Conservation (phyloP, 768 basidiomycete genomes). For the Russula vinacea region DNA sequence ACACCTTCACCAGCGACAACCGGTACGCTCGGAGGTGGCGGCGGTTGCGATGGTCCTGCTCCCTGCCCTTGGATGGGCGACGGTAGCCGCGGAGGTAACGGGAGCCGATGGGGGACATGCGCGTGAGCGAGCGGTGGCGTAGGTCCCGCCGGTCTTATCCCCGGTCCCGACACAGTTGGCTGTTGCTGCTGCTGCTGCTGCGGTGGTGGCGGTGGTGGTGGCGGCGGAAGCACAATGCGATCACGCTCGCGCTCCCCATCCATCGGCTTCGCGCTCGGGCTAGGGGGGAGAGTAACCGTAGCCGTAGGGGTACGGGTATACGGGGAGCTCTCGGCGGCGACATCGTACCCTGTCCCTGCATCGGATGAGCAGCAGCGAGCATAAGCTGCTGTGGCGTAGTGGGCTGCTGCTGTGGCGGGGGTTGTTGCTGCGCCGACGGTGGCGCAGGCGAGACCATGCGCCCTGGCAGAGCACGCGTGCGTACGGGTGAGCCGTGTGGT, state of each 20-base stretch:
- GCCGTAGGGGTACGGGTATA: too few species aligned
- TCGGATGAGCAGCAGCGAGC: neutral
- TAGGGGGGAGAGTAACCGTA: neutral
- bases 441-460: constrained; percentile 18
- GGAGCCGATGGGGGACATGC: constrained; percentile 18
- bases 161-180: neutral
- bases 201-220: neutral
- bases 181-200: neutral
- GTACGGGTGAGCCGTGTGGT: constrained; percentile 21
- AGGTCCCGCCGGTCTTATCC: neutral
- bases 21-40: constrained; percentile 19
- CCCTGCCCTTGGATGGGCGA: constrained; percentile 2
- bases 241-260: constrained; percentile 25
- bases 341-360: constrained; percentile 12
- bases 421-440: neutral
- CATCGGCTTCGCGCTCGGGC: constrained; percentile 25
- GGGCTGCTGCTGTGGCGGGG: neutral
- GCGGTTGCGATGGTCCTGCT: constrained; percentile 3
- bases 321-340: constrained; percentile 22
- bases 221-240: constrained; percentile 1
- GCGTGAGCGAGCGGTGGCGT: neutral
- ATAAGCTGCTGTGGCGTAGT: constrained; percentile 4
- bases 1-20: constrained; percentile 21
- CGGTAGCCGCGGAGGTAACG: neutral
- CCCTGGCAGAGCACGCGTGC: constrained; percentile 14